Conservation (phyloP, 176 grass and related monocot genomes). For the Cenchrus fungigraminus region DNA sequence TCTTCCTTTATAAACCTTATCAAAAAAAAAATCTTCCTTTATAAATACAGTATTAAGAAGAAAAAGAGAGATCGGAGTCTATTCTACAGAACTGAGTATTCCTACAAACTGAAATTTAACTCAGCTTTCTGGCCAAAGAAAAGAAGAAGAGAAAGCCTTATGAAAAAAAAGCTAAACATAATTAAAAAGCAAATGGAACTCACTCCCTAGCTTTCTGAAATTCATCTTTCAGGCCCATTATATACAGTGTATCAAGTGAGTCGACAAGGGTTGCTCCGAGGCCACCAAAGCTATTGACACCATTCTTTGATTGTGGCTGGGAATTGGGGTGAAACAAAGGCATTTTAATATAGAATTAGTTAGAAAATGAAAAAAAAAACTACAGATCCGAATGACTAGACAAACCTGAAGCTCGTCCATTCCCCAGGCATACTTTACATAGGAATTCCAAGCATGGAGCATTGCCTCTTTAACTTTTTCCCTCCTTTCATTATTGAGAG, state of each 20-base stretch:
- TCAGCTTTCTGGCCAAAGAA: not conserved
- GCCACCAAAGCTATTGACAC: conserved; percentile 95
- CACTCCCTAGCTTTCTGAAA: conserved; percentile 98
- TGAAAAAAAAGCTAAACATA: conserved; percentile 4
- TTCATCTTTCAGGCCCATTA: conserved; percentile 98
- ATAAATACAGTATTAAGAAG: conserved; percentile 23
- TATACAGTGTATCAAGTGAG: conserved; percentile 91
- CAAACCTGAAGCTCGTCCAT: conserved; percentile 97
- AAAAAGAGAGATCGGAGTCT: not conserved
- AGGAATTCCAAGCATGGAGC: conserved; percentile 96
- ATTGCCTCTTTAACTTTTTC: conserved; percentile 97
- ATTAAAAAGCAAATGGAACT: conserved; percentile 49
- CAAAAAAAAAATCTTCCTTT: not conserved
- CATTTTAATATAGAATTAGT: conserved; percentile 35
- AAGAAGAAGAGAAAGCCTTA: conserved; percentile 22
- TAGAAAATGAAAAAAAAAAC: conserved; percentile 34
- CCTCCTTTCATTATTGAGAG: conserved; percentile 74
- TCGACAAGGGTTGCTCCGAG: conserved; percentile 96
- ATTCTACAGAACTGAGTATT: conserved; percentile 32
- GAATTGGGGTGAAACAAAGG: conserved; percentile 19
- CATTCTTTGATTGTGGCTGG: conserved; percentile 94
- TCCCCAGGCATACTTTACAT: conserved; percentile 93
- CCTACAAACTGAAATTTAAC: conserved; percentile 11
- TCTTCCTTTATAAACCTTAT: conserved; percentile 15
- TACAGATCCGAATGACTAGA: conserved; percentile 39